phyloP scores from a whole-genome alignment of 192 early-diverging fungal genomes.

The Backusella australiensis region DNA sequence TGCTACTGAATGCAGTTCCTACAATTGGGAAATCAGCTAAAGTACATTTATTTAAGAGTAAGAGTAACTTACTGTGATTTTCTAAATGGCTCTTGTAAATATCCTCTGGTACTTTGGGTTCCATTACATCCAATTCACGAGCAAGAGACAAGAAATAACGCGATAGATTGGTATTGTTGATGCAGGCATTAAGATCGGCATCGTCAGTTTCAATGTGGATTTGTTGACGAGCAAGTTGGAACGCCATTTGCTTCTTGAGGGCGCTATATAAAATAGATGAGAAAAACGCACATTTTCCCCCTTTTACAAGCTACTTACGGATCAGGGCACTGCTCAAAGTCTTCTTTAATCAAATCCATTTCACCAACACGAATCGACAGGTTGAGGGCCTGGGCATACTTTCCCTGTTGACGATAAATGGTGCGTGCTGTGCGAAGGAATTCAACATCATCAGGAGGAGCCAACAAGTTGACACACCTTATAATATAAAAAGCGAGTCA shows the following conservation, averaged over 20 bases:
- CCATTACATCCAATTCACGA: constrained; percentile 90
- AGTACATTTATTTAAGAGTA: no score
- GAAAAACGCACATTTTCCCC: not conserved
- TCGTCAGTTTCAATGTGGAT: constrained; percentile 85
- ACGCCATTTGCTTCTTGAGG: constrained; percentile 95
- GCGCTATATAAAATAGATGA: constrained; percentile 38
- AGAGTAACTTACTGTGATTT: constrained; percentile 63
- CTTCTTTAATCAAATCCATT: constrained; percentile 76
- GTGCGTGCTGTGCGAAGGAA: constrained; percentile 85
- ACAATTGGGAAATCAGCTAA: not conserved
- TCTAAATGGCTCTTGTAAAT: constrained; percentile 98
- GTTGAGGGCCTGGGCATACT: constrained; percentile 81
- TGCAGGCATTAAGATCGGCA: constrained; percentile 78
- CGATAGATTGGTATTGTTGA: constrained; percentile 86
- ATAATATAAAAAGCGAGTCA: not conserved
- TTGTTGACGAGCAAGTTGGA: constrained; percentile 88
- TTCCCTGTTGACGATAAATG: constrained; percentile 85
- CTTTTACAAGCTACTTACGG: constrained; percentile 40
- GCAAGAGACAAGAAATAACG: constrained; percentile 88
- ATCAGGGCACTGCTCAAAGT: constrained; percentile 82
- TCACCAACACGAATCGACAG: constrained; percentile 86
- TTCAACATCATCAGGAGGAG: constrained; percentile 83
- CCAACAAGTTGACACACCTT: constrained; percentile 89
- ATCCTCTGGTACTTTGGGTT: constrained; percentile 95
- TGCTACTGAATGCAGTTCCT: constrained; percentile 63